phyloP scores from a whole-genome alignment of 179 eudicot genomes.

The Amaranthus tricolor region DNA sequence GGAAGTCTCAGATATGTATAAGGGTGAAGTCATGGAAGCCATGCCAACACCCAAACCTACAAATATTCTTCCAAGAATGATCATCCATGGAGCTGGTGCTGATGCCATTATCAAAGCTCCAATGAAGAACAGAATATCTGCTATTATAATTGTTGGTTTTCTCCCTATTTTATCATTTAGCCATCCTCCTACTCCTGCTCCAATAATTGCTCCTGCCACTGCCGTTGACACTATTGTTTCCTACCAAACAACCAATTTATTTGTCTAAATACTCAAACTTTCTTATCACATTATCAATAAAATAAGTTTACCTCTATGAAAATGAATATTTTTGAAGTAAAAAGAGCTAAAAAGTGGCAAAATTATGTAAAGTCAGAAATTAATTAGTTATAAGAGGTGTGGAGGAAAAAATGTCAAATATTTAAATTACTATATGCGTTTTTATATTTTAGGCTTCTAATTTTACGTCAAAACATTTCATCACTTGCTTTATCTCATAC shows the following conservation, averaged over 20 bases:
- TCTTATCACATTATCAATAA: neutral
- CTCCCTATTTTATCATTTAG: slow-evolving; percentile 68
- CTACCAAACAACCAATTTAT: slow-evolving; percentile 25
- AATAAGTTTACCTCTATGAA: slow-evolving; percentile 57
- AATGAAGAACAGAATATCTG: slow-evolving; percentile 58
- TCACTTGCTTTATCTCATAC: no score
- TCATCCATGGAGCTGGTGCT: slow-evolving; percentile 61
- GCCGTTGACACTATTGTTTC: slow-evolving; percentile 87
- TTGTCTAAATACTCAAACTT: neutral
- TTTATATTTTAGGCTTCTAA: no score
- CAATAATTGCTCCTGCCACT: slow-evolving; percentile 78
- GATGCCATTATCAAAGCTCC: slow-evolving; percentile 69
- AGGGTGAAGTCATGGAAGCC: slow-evolving; percentile 88
- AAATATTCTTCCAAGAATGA: slow-evolving; percentile 64
- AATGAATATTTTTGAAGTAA: no score
- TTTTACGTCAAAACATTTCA: no score
- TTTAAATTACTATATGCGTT: no score
- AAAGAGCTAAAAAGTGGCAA: no score
- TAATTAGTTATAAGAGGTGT: no score
- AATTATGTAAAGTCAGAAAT: no score
- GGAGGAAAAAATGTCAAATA: no score
- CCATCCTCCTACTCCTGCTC: slow-evolving; percentile 75
- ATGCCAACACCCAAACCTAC: slow-evolving; percentile 85
- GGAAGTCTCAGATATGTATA: slow-evolving; percentile 82
- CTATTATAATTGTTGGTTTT: slow-evolving; percentile 54